These are phyloP conservation scores for Nemania sp. DNA, from an alignment of 2,329 filamentous ascomycete genomes.

Conservation along the genomic window DNA sequence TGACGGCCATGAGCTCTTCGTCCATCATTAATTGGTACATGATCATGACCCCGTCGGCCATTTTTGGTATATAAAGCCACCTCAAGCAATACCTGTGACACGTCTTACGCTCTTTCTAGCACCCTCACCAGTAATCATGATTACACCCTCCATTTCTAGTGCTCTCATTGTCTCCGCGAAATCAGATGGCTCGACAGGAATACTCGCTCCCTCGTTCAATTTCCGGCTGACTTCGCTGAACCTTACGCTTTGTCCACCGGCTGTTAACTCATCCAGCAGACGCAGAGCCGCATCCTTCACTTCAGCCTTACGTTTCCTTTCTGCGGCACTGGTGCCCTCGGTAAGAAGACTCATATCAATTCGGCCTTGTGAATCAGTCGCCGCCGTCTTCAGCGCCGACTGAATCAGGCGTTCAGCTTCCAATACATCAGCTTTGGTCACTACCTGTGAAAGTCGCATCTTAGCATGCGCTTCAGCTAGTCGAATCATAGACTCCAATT, in stretches of 20 bases:
- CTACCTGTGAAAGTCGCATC: constrained; percentile 85
- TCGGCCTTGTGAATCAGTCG: constrained; percentile 91
- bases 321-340: constrained; percentile 91
- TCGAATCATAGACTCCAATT: constrained; percentile 98
- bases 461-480: constrained; percentile 96
- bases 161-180: constrained; percentile 84
- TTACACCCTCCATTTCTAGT: constrained; percentile 85
- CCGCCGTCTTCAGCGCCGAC: constrained; percentile 92
- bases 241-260: constrained; percentile 74
- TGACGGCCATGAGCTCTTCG: background rate
- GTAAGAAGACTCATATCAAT: constrained; percentile 98
- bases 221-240: constrained; percentile 82
- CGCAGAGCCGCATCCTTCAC: constrained; percentile 82
- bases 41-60: background rate
- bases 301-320: constrained; percentile 84
- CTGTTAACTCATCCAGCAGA: constrained; percentile 83
- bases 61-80: background rate
- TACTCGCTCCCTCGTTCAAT: constrained; percentile 76
- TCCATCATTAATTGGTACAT: constrained; percentile 1
- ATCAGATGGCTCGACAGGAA: constrained; percentile 80
- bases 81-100: constrained; percentile 66
- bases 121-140: constrained; percentile 87
- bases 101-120: constrained; percentile 83
- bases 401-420: constrained; percentile 95
- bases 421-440: constrained; percentile 84